Conservation (phyloP, 805 yeast genomes). For the Candida piceae region DNA sequence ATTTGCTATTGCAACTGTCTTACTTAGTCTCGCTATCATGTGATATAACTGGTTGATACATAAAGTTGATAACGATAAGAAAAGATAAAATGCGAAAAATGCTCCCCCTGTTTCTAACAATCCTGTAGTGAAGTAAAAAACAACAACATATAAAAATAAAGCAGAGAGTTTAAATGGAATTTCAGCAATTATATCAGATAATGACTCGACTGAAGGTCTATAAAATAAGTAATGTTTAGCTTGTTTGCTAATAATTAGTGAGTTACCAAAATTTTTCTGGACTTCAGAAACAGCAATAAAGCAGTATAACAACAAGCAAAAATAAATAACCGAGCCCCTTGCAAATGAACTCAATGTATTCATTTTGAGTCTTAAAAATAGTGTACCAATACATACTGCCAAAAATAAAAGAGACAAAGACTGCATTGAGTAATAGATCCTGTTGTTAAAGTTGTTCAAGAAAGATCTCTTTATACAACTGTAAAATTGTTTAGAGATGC, state of each 20-base stretch:
- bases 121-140: conserved; percentile 48
- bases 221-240: conserved; percentile 60
- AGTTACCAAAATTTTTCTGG: conserved; percentile 40
- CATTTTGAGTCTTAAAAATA: conserved; percentile 49
- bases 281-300: conserved; percentile 47
- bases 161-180: conserved; percentile 55
- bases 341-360: conserved; percentile 55
- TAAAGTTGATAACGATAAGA: conserved; percentile 38
- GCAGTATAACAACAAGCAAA: conserved; percentile 48
- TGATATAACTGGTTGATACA: conserved; percentile 46
- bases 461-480: conserved; percentile 46
- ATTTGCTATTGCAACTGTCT: conserved; percentile 45
- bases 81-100: conserved; percentile 47
- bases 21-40: conserved; percentile 42
- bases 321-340: conserved; percentile 60
- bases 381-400: conserved; percentile 59
- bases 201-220: conserved; percentile 69
- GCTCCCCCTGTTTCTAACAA: conserved; percentile 48
- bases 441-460: conserved; percentile 54
- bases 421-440: conserved; percentile 42
- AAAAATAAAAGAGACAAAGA: conserved; percentile 46
- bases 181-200: conserved; percentile 56
- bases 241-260: conserved; percentile 66
- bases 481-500: conserved; percentile 43
- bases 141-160: conserved; percentile 39